phyloP scores from a whole-genome alignment of 768 basidiomycete species.

The Clathrus columnatus region DNA sequence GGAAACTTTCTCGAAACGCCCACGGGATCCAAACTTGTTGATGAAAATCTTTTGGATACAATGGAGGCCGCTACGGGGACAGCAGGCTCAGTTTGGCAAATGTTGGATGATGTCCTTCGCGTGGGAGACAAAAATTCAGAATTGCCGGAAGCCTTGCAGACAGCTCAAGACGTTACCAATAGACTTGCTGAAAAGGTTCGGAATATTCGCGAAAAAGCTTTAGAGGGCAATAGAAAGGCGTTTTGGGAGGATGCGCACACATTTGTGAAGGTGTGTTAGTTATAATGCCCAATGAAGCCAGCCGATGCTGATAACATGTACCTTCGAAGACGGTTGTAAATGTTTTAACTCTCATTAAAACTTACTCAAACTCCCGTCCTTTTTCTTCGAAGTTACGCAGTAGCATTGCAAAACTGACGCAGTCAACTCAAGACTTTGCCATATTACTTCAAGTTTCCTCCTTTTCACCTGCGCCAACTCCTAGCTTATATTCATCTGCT shows the following conservation, averaged over 20 bases:
- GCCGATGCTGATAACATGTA: too few species aligned
- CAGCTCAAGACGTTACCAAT: conserved; percentile 56
- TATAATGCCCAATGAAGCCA: too few species aligned
- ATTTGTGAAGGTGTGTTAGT: conserved; percentile 69
- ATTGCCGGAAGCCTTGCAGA: conserved; percentile 45
- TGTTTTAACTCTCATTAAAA: conserved; percentile 65
- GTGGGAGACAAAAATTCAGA: conserved; percentile 37
- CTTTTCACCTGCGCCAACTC: conserved; percentile 50
- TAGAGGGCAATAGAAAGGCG: conserved; percentile 45
- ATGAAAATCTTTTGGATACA: conserved; percentile 70
- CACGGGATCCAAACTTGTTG: conserved; percentile 53
- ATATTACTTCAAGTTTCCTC: conserved; percentile 82
- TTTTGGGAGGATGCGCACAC: conserved; percentile 70
- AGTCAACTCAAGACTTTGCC: conserved; percentile 80
- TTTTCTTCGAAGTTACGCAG: conserved; percentile 53
- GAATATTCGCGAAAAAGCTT: conserved; percentile 47
- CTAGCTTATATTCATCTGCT: conserved; percentile 55
- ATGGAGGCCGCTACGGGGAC: conserved; percentile 72
- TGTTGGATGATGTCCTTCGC: conserved; percentile 62
- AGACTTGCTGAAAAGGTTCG: conserved; percentile 52
- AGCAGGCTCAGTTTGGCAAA: conserved; percentile 75
- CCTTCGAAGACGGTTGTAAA: conserved; percentile 57
- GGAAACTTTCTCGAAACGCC: conserved; percentile 35
- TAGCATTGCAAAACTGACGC: conserved; percentile 68
- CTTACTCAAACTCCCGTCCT: conserved; percentile 44